These are phyloP conservation scores for Cyclocybe cylindracea DNA, from an alignment of 768 basidiomycete species.

Conservation along the genomic window DNA sequence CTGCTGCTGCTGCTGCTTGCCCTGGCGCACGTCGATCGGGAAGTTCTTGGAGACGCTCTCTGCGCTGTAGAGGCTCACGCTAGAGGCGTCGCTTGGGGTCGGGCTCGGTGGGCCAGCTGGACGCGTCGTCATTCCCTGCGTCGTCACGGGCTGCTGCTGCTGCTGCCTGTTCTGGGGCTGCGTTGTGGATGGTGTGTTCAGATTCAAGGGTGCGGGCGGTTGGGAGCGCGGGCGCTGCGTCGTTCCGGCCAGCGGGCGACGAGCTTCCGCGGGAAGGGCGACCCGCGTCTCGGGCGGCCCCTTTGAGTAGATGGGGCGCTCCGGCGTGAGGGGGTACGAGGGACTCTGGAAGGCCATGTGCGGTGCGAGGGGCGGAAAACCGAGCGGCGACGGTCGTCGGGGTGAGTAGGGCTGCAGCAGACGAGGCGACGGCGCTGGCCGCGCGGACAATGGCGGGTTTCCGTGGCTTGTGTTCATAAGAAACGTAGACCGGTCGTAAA, in stretches of 20 bases:
- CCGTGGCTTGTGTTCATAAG: background rate
- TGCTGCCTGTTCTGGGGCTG: conserved; percentile 1
- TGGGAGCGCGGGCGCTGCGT: conserved; percentile 14
- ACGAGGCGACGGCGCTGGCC: conserved; percentile 17
- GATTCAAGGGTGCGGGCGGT: conserved; percentile 13
- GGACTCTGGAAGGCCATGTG: conserved; percentile 18
- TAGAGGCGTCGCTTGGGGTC: conserved; percentile 19
- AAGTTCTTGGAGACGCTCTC: conserved; percentile 19
- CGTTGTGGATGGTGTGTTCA: conserved; percentile 11
- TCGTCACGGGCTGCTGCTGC: conserved; percentile 10
- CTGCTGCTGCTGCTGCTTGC: conserved; percentile 3
- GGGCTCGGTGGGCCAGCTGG: conserved; percentile 14
- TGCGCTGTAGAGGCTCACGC: conserved; percentile 20
- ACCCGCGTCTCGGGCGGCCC: conserved; percentile 15
- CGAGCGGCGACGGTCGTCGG: conserved; percentile 20
- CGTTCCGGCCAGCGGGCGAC: conserved; percentile 23
- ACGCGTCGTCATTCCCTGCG: conserved; percentile 10
- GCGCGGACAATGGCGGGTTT: conserved; percentile 5
- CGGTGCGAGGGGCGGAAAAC: conserved; percentile 18
- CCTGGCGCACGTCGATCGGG: conserved; percentile 11
- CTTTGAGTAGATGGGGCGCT: conserved; percentile 11
- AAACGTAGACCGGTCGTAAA: conserved; percentile 13
- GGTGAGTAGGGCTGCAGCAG: conserved; percentile 19
- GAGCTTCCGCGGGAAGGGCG: conserved; percentile 17
- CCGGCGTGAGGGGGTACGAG: conserved; percentile 11